A percentile compares a stretch with the other conserved stretches of the same genome.
Conservation (phyloP, 805 yeast species). For the Ogataea methylovora region DNA sequence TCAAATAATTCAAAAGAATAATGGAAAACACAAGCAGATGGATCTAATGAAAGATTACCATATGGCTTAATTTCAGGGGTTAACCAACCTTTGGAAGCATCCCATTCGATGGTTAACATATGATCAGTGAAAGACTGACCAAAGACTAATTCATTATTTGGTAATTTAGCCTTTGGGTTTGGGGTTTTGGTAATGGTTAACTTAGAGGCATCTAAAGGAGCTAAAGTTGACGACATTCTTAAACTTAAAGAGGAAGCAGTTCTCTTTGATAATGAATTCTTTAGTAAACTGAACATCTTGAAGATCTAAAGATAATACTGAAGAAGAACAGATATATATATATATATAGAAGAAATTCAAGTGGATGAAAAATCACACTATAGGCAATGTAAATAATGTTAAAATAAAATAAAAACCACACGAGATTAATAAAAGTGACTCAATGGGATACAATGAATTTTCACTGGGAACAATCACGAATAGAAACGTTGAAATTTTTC, state of each 20-base stretch:
- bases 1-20: conserved; percentile 93
- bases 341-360: too few species aligned
- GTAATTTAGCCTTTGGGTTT: conserved; percentile 45
- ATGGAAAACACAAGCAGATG: conserved; percentile 87
- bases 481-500: too few species aligned
- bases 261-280: background rate
- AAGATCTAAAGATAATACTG: background rate
- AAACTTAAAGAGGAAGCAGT: background rate
- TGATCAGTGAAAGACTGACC: conserved; percentile 81
- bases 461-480: too few species aligned
- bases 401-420: too few species aligned
- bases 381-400: too few species aligned
- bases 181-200: conserved; percentile 39
- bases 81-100: conserved; percentile 71
- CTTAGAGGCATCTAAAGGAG: conserved; percentile 49
- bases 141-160: conserved; percentile 59
- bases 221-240: conserved; percentile 16
- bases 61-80: conserved; percentile 86
- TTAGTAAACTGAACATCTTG: background rate
- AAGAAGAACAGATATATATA: background rate
- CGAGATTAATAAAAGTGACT: too few species aligned
- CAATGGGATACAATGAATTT: too few species aligned
- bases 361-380: too few species aligned
- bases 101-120: conserved; percentile 86
- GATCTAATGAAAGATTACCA: conserved; percentile 69